Evolutionary conservation across 371 early-diverging fungal species (phyloP).

Genomic region (Mucor lusitanicus): DNA sequence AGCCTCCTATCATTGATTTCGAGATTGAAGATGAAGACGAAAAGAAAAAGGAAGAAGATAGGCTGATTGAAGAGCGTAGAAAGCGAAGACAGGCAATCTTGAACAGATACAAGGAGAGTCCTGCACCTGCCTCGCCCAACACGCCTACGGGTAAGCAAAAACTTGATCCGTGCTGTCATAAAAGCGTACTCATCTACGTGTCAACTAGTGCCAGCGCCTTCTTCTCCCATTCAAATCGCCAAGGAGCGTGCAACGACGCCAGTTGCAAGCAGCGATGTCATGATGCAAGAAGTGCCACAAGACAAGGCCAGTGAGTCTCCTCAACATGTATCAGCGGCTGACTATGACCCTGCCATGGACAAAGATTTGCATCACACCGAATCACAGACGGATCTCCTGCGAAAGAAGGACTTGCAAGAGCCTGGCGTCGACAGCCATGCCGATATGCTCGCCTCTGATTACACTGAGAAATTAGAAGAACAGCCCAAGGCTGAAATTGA

Average conservation of each 20-base stretch:
- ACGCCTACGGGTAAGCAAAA: constrained; percentile 9
- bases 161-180: neutral
- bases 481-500: constrained; percentile 56
- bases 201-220: neutral
- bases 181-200: too few relatives aligned
- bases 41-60: constrained; percentile 60
- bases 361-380: constrained; percentile 39
- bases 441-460: constrained; percentile 67
- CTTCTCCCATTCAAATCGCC: constrained; percentile 16
- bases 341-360: constrained; percentile 71
- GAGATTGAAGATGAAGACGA: constrained; percentile 58
- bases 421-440: constrained; percentile 42
- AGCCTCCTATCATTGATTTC: constrained; percentile 23
- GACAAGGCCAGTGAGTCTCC: constrained; percentile 36
- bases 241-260: neutral
- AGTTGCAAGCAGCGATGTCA: neutral
- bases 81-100: constrained; percentile 71
- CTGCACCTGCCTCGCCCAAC: constrained; percentile 19
- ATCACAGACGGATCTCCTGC: constrained; percentile 54
- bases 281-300: constrained; percentile 15
- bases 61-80: constrained; percentile 79
- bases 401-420: constrained; percentile 56
- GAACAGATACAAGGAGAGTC: constrained; percentile 54
- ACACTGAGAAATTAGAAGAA: constrained; percentile 48
- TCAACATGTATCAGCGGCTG: constrained; percentile 64